A percentile compares a stretch with the other conserved stretches of the same genome.
phyloP scores from a whole-genome alignment of 495 filamentous ascomycete species.

The Aspergillus taichungensis region DNA sequence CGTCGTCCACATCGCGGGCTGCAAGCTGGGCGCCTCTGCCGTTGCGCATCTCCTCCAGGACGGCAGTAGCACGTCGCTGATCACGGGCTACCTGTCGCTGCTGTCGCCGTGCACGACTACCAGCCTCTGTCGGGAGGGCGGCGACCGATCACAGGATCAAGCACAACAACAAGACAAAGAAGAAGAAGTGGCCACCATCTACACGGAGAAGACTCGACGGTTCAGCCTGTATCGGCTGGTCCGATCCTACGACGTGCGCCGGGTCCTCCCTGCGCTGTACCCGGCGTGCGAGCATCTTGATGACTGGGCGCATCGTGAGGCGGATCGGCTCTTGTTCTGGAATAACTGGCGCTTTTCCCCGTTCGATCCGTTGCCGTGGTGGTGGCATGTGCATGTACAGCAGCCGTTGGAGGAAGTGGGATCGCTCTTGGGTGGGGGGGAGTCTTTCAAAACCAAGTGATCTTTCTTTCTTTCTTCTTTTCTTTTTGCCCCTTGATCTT shows the following conservation, averaged over 20 bases:
- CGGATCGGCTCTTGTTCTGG: slow-evolving; percentile 21
- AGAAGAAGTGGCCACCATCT: background rate
- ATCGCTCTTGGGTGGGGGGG: slow-evolving; percentile 16
- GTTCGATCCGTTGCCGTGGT: slow-evolving; percentile 37
- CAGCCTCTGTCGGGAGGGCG: background rate
- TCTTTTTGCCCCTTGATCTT: background rate
- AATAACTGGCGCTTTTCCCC: slow-evolving; percentile 23
- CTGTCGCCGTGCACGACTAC: slow-evolving; percentile 12
- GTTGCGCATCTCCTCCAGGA: slow-evolving; percentile 19
- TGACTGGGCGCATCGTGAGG: background rate
- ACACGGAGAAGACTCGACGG: background rate
- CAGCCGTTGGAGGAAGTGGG: slow-evolving; percentile 26
- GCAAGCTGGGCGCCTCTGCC: slow-evolving; percentile 25
- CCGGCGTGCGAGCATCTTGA: slow-evolving; percentile 8
- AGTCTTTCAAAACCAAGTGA: slow-evolving; percentile 5
- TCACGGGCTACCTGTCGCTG: slow-evolving; percentile 28
- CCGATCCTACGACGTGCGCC: slow-evolving; percentile 1
- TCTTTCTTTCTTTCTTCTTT: background rate
- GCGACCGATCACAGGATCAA: too few relatives aligned
- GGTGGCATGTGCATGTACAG: slow-evolving; percentile 38
- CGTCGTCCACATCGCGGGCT: slow-evolving; percentile 30
- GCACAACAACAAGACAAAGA: too few relatives aligned
- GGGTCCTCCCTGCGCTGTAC: slow-evolving; percentile 3
- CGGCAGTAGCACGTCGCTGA: slow-evolving; percentile 10
- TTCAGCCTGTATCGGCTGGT: slow-evolving; percentile 6